Conservation (phyloP, 441 rosid species). For the Mallotus repandus region DNA sequence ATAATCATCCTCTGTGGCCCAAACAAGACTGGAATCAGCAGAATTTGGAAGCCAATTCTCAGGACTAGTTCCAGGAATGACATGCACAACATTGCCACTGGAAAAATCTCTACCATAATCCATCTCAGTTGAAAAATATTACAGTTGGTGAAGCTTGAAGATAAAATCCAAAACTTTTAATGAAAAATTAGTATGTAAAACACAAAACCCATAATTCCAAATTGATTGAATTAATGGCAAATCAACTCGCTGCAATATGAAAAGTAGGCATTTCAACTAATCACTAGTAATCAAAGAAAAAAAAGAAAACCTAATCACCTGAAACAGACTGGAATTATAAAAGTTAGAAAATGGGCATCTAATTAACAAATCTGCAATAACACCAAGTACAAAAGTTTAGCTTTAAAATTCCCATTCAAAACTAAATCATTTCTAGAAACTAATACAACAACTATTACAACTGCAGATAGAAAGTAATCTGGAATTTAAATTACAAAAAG, state of each 20-base stretch:
- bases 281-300: background rate
- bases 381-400: background rate
- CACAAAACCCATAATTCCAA: constrained; percentile 21
- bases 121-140: constrained; percentile 31
- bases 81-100: constrained; percentile 51
- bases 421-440: background rate
- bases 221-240: background rate
- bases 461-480: background rate
- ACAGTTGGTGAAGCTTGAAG: constrained; percentile 1
- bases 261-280: background rate
- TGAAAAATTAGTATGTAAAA: background rate
- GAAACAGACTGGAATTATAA: constrained; percentile 17
- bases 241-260: background rate
- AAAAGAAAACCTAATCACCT: background rate
- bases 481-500: background rate
- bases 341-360: constrained; percentile 28
- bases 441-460: background rate
- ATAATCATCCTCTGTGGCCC: constrained; percentile 86
- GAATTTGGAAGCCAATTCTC: constrained; percentile 56
- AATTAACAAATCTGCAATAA: constrained; percentile 17
- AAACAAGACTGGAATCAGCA: constrained; percentile 40
- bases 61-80: constrained; percentile 48
- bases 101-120: constrained; percentile 43
- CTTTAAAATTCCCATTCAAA: background rate
- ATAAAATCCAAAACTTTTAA: constrained; percentile 28